Base-by-base conservation (phyloP, 805 yeast species). In the Henningerozyma blattae region DNA sequence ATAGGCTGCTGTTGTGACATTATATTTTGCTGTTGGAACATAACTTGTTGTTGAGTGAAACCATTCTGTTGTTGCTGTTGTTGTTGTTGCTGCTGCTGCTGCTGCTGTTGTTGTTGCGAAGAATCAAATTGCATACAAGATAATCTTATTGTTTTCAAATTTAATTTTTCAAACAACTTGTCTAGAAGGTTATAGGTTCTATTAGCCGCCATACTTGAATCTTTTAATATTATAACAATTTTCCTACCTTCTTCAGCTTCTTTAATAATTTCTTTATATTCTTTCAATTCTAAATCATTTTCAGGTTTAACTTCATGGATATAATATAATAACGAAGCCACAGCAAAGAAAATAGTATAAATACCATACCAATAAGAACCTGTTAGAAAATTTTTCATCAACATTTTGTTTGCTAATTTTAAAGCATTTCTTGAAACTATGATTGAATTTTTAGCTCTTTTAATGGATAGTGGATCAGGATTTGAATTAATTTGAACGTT, bases 281-380 rank as follows among this genome's bases (percentile, higher is more conserved):
- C 73, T 18, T 37, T 35, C 1, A 66, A 59, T 39, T 68, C 70
- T 13, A 56, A 57, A 15, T 62, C 59, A 35, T 69, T 71, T 17
- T 54, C 48, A 19, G 65, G 64, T 7, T 47, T 44, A 4, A 61
- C 64, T 38, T 68, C 73, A 51, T 82, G 91, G 38, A 74, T 77
- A 51, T 85, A 86, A 50, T 80, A 86, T 5, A 84, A 75, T 46
- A 86, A 64, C 44, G 94, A 84, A 0, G 95, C 94, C 33, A 86
- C 87, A 1, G 94, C 77, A 54, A 83, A 86, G 53, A 86, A 86
- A n/a, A 86, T 79, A 0, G 95, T 85, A 55, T 86, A 86, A 54
- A 81, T 77, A n/a, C 91, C 78, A 49, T 84, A 86, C 95, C 95
- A 85, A 53, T 86, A 87, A 1, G 94, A 82, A 2, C 95, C 95